phyloP scores from a whole-genome alignment of 768 basidiomycete species.

The Tricholomella constricta region DNA sequence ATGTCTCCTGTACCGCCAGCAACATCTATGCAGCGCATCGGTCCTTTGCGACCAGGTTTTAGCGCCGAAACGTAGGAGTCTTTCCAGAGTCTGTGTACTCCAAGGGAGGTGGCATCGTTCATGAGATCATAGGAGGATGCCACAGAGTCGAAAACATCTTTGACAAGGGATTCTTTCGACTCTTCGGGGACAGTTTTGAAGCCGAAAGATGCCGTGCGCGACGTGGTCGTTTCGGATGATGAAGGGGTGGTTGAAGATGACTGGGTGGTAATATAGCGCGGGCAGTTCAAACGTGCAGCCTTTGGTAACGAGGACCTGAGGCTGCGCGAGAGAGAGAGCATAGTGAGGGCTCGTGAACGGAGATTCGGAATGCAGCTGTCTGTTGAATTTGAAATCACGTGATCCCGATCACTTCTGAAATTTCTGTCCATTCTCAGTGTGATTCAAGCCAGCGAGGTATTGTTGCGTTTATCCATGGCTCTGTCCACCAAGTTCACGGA shows the following conservation, averaged over 20 bases:
- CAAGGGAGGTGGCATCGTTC: slow-evolving; percentile 99
- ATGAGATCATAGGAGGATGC: slow-evolving; percentile 95
- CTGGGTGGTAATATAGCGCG: slow-evolving; percentile 24
- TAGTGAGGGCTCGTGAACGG: not conserved
- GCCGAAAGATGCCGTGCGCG: slow-evolving; percentile 83
- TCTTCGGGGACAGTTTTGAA: slow-evolving; percentile 88
- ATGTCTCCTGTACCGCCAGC: slow-evolving; percentile 99
- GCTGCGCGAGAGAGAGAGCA: slow-evolving; percentile 13
- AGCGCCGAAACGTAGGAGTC: slow-evolving; percentile 80
- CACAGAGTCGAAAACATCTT: slow-evolving; percentile 92
- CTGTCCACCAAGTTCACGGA: slow-evolving; percentile 9
- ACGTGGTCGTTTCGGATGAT: slow-evolving; percentile 13
- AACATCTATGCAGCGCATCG: slow-evolving; percentile 86
- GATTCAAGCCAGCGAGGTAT: not conserved
- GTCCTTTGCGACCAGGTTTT: slow-evolving; percentile 74
- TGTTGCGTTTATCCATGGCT: slow-evolving; percentile 15
- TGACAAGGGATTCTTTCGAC: slow-evolving; percentile 87
- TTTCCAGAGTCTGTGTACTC: slow-evolving; percentile 97
- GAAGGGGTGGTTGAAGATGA: slow-evolving; percentile 7
- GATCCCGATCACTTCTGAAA: slow-evolving; percentile 11
- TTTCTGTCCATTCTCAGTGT: not conserved
- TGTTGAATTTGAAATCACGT: slow-evolving; percentile 8
- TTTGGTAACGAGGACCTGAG: slow-evolving; percentile 9
- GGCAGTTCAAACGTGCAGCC: not conserved
- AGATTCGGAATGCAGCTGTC: not conserved